A percentile compares a stretch with the other conserved stretches of the same genome.
phyloP scores from a whole-genome alignment of 257 asterid species.

The Solanum phureja region DNA sequence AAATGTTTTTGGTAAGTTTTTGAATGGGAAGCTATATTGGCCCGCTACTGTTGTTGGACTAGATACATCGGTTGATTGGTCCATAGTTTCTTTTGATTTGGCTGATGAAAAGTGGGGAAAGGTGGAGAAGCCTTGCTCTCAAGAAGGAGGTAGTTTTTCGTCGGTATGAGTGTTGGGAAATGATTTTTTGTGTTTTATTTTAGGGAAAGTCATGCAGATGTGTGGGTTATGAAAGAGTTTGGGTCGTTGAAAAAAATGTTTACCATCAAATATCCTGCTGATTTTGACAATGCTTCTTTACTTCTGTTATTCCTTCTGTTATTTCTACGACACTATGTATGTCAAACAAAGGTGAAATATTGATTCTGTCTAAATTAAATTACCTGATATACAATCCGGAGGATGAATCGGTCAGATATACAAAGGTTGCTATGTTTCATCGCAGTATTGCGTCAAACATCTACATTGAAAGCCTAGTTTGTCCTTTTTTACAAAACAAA shows the following conservation, averaged over 20 bases:
- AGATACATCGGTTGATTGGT: not conserved
- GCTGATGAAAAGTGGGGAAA: no score
- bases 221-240: no score
- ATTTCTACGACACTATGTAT: not conserved
- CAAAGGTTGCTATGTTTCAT: not conserved
- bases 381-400: not conserved
- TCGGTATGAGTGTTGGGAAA: no score
- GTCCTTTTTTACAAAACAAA: not conserved
- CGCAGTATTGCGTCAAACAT: not conserved
- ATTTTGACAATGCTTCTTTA: not conserved
- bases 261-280: not conserved
- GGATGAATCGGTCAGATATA: not conserved
- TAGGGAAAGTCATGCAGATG: no score
- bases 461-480: not conserved
- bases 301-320: not conserved
- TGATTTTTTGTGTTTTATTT: no score
- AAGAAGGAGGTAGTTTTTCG: no score
- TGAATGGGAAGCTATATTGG: not conserved
- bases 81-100: no score
- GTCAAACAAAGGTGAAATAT: no score
- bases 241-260: no score
- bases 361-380: not conserved
- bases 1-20: not conserved
- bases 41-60: not conserved
- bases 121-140: no score